A percentile compares a stretch with the other conserved stretches of the same genome.
These are phyloP conservation scores for Aspergillus incahuasiensis DNA, from an alignment of 495 filamentous ascomycete genomes.

Conservation along the genomic window DNA sequence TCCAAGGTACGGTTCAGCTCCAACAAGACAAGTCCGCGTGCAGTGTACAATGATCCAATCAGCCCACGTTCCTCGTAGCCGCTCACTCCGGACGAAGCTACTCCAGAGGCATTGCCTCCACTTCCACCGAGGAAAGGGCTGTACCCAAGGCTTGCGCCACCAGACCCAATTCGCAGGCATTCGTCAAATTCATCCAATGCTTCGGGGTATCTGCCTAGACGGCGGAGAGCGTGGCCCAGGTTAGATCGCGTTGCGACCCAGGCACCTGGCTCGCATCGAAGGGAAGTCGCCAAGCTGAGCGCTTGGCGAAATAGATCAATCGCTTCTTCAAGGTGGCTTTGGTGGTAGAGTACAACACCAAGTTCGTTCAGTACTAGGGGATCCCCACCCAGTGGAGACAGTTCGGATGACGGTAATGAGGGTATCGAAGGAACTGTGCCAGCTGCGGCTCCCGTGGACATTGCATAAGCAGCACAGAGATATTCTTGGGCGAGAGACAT, in stretches of 20 bases:
- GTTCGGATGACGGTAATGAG: constrained; percentile 51
- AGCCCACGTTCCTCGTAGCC: constrained; percentile 46
- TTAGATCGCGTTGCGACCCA: constrained; percentile 89
- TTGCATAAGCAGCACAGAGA: constrained; percentile 76
- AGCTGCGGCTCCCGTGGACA: constrained; percentile 54
- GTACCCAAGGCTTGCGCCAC: constrained; percentile 54
- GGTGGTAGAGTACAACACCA: constrained; percentile 90
- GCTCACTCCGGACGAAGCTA: constrained; percentile 36
- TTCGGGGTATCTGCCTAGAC: constrained; percentile 61
- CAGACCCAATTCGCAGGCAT: constrained; percentile 71
- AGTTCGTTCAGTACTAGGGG: constrained; percentile 93
- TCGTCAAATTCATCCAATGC: constrained; percentile 76
- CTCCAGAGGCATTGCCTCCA: constrained; percentile 29
- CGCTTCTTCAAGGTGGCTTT: constrained; percentile 70
- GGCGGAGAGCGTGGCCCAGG: constrained; percentile 79
- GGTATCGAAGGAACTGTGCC: constrained; percentile 26
- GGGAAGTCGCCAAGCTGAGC: constrained; percentile 69
- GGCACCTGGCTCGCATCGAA: constrained; percentile 72
- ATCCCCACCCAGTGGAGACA: constrained; percentile 48
- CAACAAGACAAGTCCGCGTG: constrained; percentile 62
- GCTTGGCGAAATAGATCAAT: constrained; percentile 69
- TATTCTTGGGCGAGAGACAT: constrained; percentile 95
- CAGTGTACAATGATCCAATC: constrained; percentile 42
- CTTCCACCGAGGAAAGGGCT: constrained; percentile 39
- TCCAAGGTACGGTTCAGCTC: constrained; percentile 62